Base-by-base conservation (phyloP, 1,139 yeast species). In the Taiozyma sp. region DNA sequence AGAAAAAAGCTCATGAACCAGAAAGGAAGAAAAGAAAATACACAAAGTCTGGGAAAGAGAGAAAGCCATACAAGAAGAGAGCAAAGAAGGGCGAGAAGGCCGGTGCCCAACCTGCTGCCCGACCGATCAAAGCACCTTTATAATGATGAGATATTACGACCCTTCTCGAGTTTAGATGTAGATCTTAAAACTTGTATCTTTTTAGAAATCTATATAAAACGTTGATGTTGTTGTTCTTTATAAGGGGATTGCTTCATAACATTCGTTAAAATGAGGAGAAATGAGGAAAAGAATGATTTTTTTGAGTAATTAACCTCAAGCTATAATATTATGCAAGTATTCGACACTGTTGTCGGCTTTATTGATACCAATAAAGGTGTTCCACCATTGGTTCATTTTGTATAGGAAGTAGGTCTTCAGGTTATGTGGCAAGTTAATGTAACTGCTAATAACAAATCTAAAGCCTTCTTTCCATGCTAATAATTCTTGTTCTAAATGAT, bases 361-460 rank as follows among this genome's bases (percentile, higher is more conserved):
- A 36, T 65, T 68, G n/a, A 73, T 70, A 24, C 96, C 97, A 55
- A 89, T 76, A 63, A 90, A 88, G 30, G 66, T 66, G 64, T 86
- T 84, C 97, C 97, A 93, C 68, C 79, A 76, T 45, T 74, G 70
- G 57, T 77, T 79, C 44, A 80, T 53, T 55, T 80, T 73, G 48
- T 75, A 70, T 48, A 89, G 58, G 4, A 72, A 61, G 50, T 81
- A 57, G 48, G 78, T 75, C 70, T 79, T 81, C 2, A 87, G 48
- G 52, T 83, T 77, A 49, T 72, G 70, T 19, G 98, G 98, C 58
- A 93, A 79, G 45, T 83, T 76, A 49, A 76, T 63, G 67, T 92
- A 93, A 48, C 96, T 83, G 38, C 69, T 65, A 51, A 81, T 69
- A 27, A 93, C 80, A 69, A 89, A 91, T 55, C 70, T 71, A 41